phyloP scores from a whole-genome alignment of 1,284 basidiomycete genomes.

The Trametes sp. region DNA sequence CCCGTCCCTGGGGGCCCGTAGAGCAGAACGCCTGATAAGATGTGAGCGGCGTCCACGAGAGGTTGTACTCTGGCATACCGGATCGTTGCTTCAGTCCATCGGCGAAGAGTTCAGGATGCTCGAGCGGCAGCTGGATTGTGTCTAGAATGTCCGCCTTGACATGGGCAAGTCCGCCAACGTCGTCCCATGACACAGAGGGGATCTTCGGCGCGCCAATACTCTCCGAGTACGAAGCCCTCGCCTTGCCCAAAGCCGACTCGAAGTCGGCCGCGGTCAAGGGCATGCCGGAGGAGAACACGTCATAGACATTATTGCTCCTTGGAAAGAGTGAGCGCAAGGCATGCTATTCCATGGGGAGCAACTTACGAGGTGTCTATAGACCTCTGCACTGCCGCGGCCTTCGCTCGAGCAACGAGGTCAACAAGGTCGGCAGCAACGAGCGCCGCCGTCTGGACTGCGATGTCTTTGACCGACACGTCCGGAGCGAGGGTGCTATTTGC shows the following conservation, averaged over 20 bases:
- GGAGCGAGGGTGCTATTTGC: conserved; percentile 60
- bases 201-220: conserved; percentile 97
- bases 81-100: conserved; percentile 96
- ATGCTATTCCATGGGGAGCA: not conserved
- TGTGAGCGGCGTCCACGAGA: not conserved
- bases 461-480: conserved; percentile 77
- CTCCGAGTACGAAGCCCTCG: conserved; percentile 85
- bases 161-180: conserved; percentile 90
- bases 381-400: conserved; percentile 66
- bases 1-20: conserved; percentile 97
- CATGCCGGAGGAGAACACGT: conserved; percentile 55
- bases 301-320: conserved; percentile 19
- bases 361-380: conserved; percentile 52
- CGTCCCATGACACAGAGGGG: conserved; percentile 97
- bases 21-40: conserved; percentile 75
- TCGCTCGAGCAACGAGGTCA: conserved; percentile 74
- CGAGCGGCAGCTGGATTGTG: conserved; percentile 95
- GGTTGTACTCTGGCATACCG: conserved; percentile 53
- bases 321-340: not conserved
- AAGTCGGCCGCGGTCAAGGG: conserved; percentile 76
- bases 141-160: conserved; percentile 97
- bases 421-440: conserved; percentile 87
- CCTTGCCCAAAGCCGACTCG: conserved; percentile 76
- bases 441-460: conserved; percentile 94
- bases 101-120: conserved; percentile 93